A percentile compares a stretch with the other conserved stretches of the same genome.
These are phyloP conservation scores for Colletotrichum chlorophyti DNA, from an alignment of 2,329 filamentous ascomycete species.

Conservation along the genomic window DNA sequence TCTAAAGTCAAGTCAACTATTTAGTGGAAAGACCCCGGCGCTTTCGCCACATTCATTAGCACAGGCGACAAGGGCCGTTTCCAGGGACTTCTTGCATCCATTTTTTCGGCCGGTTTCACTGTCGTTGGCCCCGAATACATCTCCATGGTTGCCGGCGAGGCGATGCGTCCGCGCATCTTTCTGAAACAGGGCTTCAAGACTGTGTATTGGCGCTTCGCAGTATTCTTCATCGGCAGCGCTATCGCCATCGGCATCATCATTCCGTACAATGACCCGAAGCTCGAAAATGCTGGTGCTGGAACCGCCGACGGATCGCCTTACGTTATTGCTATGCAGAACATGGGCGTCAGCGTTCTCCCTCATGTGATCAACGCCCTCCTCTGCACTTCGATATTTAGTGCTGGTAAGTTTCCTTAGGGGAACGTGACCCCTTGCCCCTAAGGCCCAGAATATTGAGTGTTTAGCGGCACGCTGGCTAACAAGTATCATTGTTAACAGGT, in stretches of 20 bases:
- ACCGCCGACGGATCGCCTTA: conserved; percentile 67
- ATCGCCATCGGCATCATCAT: conserved; percentile 71
- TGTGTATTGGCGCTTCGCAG: conserved; percentile 74
- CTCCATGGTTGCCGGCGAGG: conserved; percentile 73
- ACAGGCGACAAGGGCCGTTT: conserved; percentile 69
- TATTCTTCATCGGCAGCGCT: conserved; percentile 76
- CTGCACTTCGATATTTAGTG: conserved; percentile 62
- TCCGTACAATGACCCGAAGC: conserved; percentile 65
- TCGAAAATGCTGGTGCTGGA: conserved; percentile 46
- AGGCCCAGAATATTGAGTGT: too few species aligned
- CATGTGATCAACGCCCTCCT: conserved; percentile 63
- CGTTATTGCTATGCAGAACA: conserved; percentile 66
- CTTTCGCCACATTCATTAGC: conserved; percentile 67
- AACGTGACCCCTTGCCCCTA: too few species aligned
- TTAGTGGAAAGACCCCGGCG: conserved; percentile 68
- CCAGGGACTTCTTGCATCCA: conserved; percentile 72
- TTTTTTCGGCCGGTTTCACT: conserved; percentile 70
- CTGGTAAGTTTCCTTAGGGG: too few species aligned
- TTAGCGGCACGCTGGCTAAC: conserved; percentile 63
- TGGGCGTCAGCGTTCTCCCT: conserved; percentile 59
- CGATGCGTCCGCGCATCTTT: conserved; percentile 66
- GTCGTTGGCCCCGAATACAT: conserved; percentile 74
- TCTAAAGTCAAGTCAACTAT: too few species aligned
- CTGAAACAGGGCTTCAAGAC: conserved; percentile 76
- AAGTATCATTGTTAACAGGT: conserved; percentile 40